Base-by-base conservation (phyloP, 371 early-diverging fungal species). In the Lichtheimia ornata region DNA sequence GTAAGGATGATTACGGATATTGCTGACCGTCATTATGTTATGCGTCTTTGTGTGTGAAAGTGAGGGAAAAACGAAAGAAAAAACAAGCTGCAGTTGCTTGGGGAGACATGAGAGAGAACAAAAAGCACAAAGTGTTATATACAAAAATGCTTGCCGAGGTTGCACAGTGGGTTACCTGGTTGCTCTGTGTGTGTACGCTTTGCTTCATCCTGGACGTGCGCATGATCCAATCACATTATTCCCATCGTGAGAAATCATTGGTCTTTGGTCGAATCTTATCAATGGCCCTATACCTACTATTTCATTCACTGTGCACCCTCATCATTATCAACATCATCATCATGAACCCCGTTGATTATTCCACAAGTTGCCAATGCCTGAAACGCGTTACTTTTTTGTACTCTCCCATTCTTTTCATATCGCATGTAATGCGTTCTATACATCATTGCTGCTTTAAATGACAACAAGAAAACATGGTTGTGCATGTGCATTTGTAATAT, bases 1-100 rank as follows among this genome's bases (percentile, higher is more conserved):
- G 64, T 73, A 73, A 17, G 77, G 68, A 60, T 77, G 72, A 45
- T 73, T 64, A 49, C 73, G 73, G 57, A 76, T 68, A 56, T 76
- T 76, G 43, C 22, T 53, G 22, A 13, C 4, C 5, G 50, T 53
- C 54, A 24, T 44, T 18, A 49, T 17, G 24, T 13, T 15, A 7
- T 6, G 30, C n/a, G 25, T 53, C 2, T 40, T n/a, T 25, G 18
- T 35, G 54, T 53, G 58, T 44, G 14, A 59, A 44, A 56, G 56
- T 50, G 52, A 61, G 51, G 58, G 22, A 45, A 40, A 65, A 22
- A 22, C 22, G 22, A 22, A 50, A 54, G 50, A 55, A 50, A 41
- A 53, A 61, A 42, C 41, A 58, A 25, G 53, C 11, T 55, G 22
- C n/a, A 40, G 35, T 56, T 35, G 11, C 35, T 11, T 35, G 35